Conservation (phyloP, 371 early-diverging fungal species). For the Coemansia sp. region DNA sequence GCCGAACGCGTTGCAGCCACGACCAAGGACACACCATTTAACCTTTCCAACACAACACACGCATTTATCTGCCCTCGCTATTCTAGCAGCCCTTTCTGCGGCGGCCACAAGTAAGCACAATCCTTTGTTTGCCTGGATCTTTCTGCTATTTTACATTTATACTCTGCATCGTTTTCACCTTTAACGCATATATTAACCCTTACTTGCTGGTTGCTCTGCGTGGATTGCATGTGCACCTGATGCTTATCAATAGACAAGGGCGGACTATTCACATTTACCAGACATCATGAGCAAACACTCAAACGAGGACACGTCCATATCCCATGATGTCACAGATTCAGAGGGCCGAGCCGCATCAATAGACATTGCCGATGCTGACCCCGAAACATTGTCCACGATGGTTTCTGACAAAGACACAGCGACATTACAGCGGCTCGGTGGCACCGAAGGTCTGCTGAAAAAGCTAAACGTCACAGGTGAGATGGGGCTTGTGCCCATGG, state of each 20-base stretch:
- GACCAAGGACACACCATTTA: neutral
- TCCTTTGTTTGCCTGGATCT: neutral
- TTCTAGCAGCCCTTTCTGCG: neutral
- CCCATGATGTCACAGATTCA: neutral
- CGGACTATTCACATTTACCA: neutral
- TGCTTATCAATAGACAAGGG: neutral
- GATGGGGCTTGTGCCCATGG: constrained; percentile 20
- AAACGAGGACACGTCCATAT: neutral
- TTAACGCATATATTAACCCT: neutral
- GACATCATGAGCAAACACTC: neutral
- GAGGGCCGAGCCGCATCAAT: constrained; percentile 4
- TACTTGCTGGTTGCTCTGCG: neutral
- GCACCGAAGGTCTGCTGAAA: constrained; percentile 26
- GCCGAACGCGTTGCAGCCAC: neutral
- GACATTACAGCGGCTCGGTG: constrained; percentile 29
- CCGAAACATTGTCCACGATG: constrained; percentile 25
- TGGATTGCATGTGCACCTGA: neutral
- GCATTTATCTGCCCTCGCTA: neutral
- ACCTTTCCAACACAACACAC: neutral
- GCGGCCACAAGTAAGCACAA: neutral
- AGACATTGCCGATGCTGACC: constrained; percentile 9
- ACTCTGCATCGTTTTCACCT: neutral
- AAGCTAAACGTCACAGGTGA: constrained; percentile 21
- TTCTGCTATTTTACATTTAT: neutral
- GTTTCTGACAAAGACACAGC: constrained; percentile 40